These are phyloP conservation scores for Fusarium lyarnte DNA, from an alignment of 2,329 filamentous ascomycete genomes.

Conservation along the genomic window DNA sequence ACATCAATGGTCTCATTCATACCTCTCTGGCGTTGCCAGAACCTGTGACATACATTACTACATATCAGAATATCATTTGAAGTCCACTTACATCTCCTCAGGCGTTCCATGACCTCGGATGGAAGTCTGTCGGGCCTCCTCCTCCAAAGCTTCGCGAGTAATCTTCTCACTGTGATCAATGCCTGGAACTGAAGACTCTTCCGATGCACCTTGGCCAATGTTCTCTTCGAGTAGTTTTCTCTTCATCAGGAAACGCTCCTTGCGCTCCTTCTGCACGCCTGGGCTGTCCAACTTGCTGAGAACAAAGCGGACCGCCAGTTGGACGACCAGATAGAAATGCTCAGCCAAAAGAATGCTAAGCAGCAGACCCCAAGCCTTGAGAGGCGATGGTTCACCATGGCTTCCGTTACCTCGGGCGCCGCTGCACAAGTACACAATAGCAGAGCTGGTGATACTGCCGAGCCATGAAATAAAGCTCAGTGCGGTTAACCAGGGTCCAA, in stretches of 20 bases:
- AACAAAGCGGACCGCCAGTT: constrained; percentile 75
- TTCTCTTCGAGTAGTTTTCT: constrained; percentile 82
- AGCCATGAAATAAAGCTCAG: constrained; percentile 94
- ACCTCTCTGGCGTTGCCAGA: constrained; percentile 70
- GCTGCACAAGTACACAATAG: constrained; percentile 89
- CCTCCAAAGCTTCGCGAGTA: constrained; percentile 71
- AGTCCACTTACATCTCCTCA: constrained; percentile 58
- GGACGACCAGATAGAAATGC: constrained; percentile 85
- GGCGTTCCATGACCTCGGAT: constrained; percentile 59
- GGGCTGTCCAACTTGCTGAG: constrained; percentile 86
- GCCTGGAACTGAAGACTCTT: constrained; percentile 58
- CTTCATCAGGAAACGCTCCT: constrained; percentile 81
- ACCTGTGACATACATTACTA: constrained; percentile 52
- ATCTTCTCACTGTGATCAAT: constrained; percentile 68
- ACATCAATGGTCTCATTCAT: constrained; percentile 67
- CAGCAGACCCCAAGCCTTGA: constrained; percentile 83
- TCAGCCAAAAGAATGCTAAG: constrained; percentile 86
- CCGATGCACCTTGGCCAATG: constrained; percentile 65
- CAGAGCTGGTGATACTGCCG: constrained; percentile 86
- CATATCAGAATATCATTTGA: background rate
- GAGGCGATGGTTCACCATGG: constrained; percentile 72
- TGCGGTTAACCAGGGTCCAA: constrained; percentile 90
- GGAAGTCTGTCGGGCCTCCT: constrained; percentile 64
- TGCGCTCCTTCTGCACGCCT: constrained; percentile 84
- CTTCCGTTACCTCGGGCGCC: constrained; percentile 69